Percentiles rank a stretch among this genome's conserved stretches.
Evolutionary conservation across 2,329 filamentous ascomycete species (phyloP).

Genomic region (Botrytis sinoallii): DNA sequence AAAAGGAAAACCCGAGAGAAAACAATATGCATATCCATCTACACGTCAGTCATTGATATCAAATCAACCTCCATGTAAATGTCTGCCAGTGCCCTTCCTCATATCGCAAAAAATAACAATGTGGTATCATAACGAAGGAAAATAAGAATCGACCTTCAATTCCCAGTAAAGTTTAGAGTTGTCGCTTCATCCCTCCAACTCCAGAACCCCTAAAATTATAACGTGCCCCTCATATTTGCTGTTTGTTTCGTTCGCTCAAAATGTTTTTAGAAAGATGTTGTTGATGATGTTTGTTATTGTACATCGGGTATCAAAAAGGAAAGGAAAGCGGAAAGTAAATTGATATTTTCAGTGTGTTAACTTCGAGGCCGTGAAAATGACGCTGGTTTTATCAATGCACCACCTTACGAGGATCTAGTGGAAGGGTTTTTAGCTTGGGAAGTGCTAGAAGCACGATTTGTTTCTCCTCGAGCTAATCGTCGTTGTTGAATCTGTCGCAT

Average conservation of each 20-base stretch:
- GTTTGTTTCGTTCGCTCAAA: background rate
- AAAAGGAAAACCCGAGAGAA: background rate
- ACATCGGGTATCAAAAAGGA: background rate
- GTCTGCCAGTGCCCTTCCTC: background rate
- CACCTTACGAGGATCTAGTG: background rate
- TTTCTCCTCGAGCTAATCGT: background rate
- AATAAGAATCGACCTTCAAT: background rate
- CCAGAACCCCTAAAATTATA: background rate
- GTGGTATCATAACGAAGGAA: constrained; percentile 13
- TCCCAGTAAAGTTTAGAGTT: background rate
- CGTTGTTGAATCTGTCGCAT: background rate
- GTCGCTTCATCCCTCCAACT: background rate
- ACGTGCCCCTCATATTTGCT: background rate
- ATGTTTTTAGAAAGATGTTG: background rate
- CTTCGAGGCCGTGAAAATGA: background rate
- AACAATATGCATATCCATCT: background rate
- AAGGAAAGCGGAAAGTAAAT: background rate
- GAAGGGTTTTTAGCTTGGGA: background rate
- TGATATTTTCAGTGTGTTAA: background rate
- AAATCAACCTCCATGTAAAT: background rate
- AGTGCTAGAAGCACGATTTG: background rate
- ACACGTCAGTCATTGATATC: background rate
- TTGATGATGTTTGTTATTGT: background rate
- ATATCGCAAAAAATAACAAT: constrained; percentile 9
- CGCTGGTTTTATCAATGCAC: background rate